These are phyloP conservation scores for Tylopilus cervinicoccineus DNA, from an alignment of 768 basidiomycete species.

Conservation along the genomic window DNA sequence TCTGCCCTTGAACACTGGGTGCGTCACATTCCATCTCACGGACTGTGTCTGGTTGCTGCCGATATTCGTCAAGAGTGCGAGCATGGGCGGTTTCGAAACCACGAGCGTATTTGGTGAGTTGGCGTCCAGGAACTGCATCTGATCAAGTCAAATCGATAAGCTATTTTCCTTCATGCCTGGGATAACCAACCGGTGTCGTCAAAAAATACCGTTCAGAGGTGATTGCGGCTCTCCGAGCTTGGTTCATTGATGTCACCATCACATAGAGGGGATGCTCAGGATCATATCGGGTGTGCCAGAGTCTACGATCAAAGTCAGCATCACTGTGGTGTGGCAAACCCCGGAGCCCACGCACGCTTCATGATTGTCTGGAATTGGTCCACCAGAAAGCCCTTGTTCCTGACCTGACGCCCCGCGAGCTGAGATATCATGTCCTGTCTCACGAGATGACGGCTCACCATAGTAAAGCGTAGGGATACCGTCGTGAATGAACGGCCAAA, in stretches of 20 bases:
- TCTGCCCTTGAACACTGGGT: constrained; percentile 36
- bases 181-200: constrained; percentile 40
- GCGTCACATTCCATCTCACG: constrained; percentile 41
- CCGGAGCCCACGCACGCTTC: constrained; percentile 44
- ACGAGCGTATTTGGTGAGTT: constrained; percentile 39
- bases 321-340: background rate
- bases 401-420: constrained; percentile 32
- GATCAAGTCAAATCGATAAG: background rate
- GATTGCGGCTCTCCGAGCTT: constrained; percentile 49
- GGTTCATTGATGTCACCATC: constrained; percentile 48
- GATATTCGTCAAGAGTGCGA: constrained; percentile 53
- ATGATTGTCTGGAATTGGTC: constrained; percentile 43
- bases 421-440: background rate
- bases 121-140: constrained; percentile 46
- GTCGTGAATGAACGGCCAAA: constrained; percentile 48
- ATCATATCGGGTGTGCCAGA: constrained; percentile 58
- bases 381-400: constrained; percentile 48
- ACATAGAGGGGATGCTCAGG: constrained; percentile 46
- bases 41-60: constrained; percentile 36
- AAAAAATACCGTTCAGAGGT: constrained; percentile 40
- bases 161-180: background rate
- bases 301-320: constrained; percentile 32
- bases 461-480: constrained; percentile 52
- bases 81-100: constrained; percentile 53
- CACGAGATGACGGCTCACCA: constrained; percentile 22